These are phyloP conservation scores for Harringtonia lauricola DNA, from an alignment of 2,329 filamentous ascomycete species.

Conservation along the genomic window DNA sequence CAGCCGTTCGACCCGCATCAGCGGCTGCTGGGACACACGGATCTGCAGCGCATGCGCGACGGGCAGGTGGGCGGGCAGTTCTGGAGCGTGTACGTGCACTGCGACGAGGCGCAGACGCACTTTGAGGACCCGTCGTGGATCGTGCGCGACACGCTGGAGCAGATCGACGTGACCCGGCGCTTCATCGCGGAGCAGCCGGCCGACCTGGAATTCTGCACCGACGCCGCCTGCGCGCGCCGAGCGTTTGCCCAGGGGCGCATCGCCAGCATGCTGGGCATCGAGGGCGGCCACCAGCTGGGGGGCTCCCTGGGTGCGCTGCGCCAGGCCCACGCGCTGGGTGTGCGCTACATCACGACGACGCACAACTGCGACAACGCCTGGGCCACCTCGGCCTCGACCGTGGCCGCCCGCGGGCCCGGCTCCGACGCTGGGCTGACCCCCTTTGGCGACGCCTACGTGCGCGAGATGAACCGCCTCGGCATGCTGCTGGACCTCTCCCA, in stretches of 20 bases:
- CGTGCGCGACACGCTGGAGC: slow-evolving; percentile 16
- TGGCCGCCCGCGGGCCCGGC: slow-evolving; percentile 11
- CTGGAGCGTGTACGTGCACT: slow-evolving; percentile 14
- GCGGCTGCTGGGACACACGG: slow-evolving; percentile 13
- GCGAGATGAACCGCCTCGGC: slow-evolving; percentile 21
- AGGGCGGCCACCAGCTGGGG: slow-evolving; percentile 24
- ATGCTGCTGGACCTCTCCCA: slow-evolving; percentile 14
- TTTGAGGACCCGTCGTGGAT: slow-evolving; percentile 14
- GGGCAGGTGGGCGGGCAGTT: slow-evolving; percentile 20
- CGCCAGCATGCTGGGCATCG: slow-evolving; percentile 25
- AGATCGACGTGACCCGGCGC: slow-evolving; percentile 21
- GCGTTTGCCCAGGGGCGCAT: slow-evolving; percentile 22
- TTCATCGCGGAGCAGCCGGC: slow-evolving; percentile 16
- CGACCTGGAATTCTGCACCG: slow-evolving; percentile 17
- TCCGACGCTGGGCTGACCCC: slow-evolving; percentile 10
- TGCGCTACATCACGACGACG: slow-evolving; percentile 24
- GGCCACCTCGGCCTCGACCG: slow-evolving; percentile 19
- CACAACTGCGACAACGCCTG: slow-evolving; percentile 23
- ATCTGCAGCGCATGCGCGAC: slow-evolving; percentile 16
- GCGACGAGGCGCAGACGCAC: slow-evolving; percentile 13
- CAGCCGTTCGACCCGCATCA: background rate
- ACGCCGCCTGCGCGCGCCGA: slow-evolving; percentile 14
- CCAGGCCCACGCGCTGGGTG: slow-evolving; percentile 22
- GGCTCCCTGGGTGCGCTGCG: slow-evolving; percentile 22
- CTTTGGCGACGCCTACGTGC: slow-evolving; percentile 13